These are phyloP conservation scores for Trametes versicolor DNA, from an alignment of 1,284 basidiomycete species.

Conservation along the genomic window DNA sequence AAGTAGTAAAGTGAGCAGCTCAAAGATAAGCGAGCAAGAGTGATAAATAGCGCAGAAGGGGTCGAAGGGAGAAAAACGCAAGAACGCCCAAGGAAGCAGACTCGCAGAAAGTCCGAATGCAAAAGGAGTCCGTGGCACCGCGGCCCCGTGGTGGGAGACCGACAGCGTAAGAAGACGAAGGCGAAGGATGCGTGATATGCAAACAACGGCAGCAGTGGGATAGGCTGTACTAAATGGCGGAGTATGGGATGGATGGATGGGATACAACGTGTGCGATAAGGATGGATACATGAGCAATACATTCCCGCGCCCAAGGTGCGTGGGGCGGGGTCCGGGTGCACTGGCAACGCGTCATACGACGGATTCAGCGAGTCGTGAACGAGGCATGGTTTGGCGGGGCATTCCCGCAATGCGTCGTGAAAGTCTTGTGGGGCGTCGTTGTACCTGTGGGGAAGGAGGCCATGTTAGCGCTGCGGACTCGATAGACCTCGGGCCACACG, in stretches of 20 bases:
- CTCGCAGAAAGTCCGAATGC: constrained; percentile 15
- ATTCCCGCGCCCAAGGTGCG: constrained; percentile 18
- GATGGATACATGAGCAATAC: constrained; percentile 34
- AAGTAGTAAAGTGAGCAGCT: constrained; percentile 1
- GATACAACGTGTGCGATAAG: constrained; percentile 30
- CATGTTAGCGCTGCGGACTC: constrained; percentile 6
- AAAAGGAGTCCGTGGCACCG: constrained; percentile 2
- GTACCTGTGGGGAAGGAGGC: constrained; percentile 30
- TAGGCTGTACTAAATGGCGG: constrained; percentile 16
- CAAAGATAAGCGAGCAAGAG: constrained; percentile 8
- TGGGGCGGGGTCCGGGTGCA: not conserved
- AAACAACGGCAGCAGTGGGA: constrained; percentile 3
- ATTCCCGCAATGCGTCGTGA: constrained; percentile 41
- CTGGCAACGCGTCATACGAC: constrained; percentile 27
- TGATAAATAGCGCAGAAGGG: constrained; percentile 17
- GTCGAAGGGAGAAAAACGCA: not conserved
- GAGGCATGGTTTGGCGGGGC: constrained; percentile 37
- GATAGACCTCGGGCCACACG: constrained; percentile 1
- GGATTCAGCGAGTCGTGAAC: constrained; percentile 42
- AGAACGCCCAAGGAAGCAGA: constrained; percentile 11
- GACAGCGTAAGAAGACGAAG: not conserved
- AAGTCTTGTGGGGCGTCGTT: constrained; percentile 41
- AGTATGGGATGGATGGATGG: constrained; percentile 4
- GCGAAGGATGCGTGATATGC: constrained; percentile 5
- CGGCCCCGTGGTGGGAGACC: not conserved